These are phyloP conservation scores for Ambrosia hybrid DNA, from an alignment of 140 eudicot species.

Conservation along the genomic window DNA sequence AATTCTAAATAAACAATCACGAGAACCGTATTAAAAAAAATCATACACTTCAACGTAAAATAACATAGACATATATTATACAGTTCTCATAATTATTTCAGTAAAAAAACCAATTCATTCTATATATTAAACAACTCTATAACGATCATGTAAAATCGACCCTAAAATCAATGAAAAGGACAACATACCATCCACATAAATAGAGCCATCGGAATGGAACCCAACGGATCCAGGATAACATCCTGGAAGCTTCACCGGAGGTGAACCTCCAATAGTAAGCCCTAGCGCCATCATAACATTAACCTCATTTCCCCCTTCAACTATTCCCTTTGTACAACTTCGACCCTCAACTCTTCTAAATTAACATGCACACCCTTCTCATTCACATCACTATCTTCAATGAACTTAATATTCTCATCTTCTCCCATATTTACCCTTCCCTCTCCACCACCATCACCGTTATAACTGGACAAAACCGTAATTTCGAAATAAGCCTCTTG, in stretches of 20 bases:
- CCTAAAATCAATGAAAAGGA: not conserved
- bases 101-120: too few relatives aligned
- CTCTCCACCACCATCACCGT: slow-evolving; percentile 13
- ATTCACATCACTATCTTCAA: slow-evolving; percentile 33
- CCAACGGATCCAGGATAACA: slow-evolving; percentile 80
- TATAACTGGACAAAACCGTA: slow-evolving; percentile 41
- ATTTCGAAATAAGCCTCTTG: slow-evolving; percentile 91
- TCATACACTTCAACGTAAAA: not conserved
- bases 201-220: slow-evolving; percentile 80
- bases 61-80: not conserved
- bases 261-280: slow-evolving; percentile 53
- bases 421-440: slow-evolving; percentile 31
- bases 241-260: slow-evolving; percentile 67
- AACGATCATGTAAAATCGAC: too few relatives aligned
- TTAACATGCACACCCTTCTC: slow-evolving; percentile 33
- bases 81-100: too few relatives aligned
- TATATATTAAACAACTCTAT: too few relatives aligned
- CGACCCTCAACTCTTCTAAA: slow-evolving; percentile 38
- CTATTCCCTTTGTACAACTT: slow-evolving; percentile 31
- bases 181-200: slow-evolving; percentile 68
- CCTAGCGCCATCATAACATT: slow-evolving; percentile 52
- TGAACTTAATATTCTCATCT: slow-evolving; percentile 56
- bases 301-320: slow-evolving; percentile 33
- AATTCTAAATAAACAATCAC: not conserved
- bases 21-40: not conserved